These are phyloP conservation scores for Talaromyces sp. DNA, from an alignment of 2,329 filamentous ascomycete genomes.

Conservation along the genomic window DNA sequence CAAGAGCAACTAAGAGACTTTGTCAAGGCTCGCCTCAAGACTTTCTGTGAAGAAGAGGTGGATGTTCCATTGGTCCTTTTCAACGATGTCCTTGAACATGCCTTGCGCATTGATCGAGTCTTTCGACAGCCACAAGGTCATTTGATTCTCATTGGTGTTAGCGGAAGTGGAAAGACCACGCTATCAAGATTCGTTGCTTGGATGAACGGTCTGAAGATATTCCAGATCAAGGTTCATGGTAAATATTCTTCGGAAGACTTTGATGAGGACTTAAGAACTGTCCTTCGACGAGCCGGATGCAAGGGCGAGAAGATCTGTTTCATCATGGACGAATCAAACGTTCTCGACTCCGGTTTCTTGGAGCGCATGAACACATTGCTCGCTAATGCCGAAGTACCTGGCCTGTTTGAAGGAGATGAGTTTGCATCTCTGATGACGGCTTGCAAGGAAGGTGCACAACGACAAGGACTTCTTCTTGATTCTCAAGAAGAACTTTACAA, in stretches of 20 bases:
- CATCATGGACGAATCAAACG: conserved; percentile 99
- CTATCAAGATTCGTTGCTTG: conserved; percentile 96
- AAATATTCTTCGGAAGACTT: conserved; percentile 99
- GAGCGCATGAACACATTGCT: conserved; percentile 99
- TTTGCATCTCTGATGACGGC: conserved; percentile 98
- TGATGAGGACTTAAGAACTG: conserved; percentile 91
- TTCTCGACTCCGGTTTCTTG: conserved; percentile 95
- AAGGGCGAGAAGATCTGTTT: conserved; percentile 99
- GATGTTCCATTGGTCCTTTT: conserved; percentile 98
- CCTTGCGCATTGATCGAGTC: conserved; percentile 94
- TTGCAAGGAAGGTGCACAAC: conserved; percentile 96
- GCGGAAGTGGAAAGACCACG: conserved; percentile 97
- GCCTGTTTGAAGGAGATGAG: conserved; percentile 98
- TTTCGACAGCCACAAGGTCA: conserved; percentile 98
- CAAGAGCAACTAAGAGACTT: conserved; percentile 94
- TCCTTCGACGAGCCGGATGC: conserved; percentile 88
- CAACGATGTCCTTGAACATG: conserved; percentile 97
- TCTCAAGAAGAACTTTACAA: conserved; percentile 99
- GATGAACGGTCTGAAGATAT: conserved; percentile 99
- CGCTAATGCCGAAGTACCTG: conserved; percentile 98
- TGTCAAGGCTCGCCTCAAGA: conserved; percentile 92
- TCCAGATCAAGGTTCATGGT: conserved; percentile 99
- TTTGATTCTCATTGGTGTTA: conserved; percentile 96
- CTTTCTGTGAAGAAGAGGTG: conserved; percentile 98
- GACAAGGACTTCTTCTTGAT: conserved; percentile 89